phyloP scores from a whole-genome alignment of 495 filamentous ascomycete species.

The Annulohypoxylon stygium region DNA sequence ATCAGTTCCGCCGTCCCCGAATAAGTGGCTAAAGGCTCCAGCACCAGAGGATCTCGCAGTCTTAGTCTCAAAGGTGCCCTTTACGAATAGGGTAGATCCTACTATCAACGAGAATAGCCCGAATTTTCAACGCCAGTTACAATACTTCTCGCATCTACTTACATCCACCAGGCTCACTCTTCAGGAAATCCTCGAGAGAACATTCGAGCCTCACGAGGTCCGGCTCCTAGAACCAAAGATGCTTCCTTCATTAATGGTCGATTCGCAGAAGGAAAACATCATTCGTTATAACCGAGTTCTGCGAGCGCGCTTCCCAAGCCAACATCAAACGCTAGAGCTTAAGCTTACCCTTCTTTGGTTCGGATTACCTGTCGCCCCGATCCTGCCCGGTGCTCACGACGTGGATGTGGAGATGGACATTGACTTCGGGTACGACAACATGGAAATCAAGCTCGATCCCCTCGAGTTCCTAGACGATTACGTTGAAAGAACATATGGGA shows the following conservation, averaged over 20 bases:
- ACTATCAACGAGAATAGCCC: constrained; percentile 23
- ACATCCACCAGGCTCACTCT: constrained; percentile 27
- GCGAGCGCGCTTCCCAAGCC: constrained; percentile 42
- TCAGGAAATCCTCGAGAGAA: constrained; percentile 41
- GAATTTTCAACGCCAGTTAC: constrained; percentile 35
- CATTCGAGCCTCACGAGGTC: constrained; percentile 48
- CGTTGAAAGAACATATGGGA: constrained; percentile 17
- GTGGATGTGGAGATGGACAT: constrained; percentile 19
- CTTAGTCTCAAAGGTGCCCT: constrained; percentile 26
- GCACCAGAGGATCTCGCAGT: neutral
- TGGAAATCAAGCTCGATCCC: neutral
- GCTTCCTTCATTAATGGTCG: constrained; percentile 29
- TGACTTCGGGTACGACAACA: constrained; percentile 17
- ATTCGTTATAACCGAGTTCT: constrained; percentile 34
- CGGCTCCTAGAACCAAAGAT: constrained; percentile 36
- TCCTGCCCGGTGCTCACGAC: constrained; percentile 29
- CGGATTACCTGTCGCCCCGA: constrained; percentile 47
- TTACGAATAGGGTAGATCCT: constrained; percentile 33
- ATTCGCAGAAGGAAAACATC: constrained; percentile 34
- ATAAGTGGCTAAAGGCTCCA: neutral
- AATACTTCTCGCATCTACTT: constrained; percentile 45
- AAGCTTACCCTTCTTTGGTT: constrained; percentile 50
- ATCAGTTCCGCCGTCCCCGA: neutral
- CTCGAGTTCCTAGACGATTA: constrained; percentile 39
- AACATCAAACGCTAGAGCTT: constrained; percentile 35